These are phyloP conservation scores for Chenopodium formosanum DNA, from an alignment of 148 eudicot genomes.

Conservation along the genomic window DNA sequence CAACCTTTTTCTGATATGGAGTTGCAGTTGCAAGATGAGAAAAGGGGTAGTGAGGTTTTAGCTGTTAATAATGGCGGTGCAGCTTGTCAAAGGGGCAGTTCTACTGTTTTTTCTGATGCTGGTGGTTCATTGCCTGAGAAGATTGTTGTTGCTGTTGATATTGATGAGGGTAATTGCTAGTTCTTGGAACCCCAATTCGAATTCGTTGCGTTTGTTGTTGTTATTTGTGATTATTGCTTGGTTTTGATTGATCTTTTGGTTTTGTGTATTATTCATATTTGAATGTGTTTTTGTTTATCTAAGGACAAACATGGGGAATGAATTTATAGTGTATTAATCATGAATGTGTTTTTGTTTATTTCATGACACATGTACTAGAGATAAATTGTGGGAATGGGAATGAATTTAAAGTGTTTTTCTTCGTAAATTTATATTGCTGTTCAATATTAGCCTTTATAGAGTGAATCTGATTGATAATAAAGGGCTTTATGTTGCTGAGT, in stretches of 20 bases:
- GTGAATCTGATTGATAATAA: background rate
- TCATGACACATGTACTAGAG: too few relatives aligned
- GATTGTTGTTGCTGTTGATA: conserved; percentile 76
- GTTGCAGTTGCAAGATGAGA: conserved; percentile 22
- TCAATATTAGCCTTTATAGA: background rate
- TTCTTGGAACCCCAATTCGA: background rate
- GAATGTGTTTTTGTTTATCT: background rate
- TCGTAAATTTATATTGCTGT: background rate
- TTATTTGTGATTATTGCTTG: background rate
- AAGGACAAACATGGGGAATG: too few relatives aligned
- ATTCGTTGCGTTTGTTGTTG: background rate
- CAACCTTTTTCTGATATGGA: conserved; percentile 24
- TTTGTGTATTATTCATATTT: background rate
- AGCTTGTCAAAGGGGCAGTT: conserved; percentile 22
- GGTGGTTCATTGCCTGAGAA: conserved; percentile 39
- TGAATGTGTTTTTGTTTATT: background rate
- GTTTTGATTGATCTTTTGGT: conserved; percentile 1
- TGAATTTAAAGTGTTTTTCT: background rate
- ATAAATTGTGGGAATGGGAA: background rate
- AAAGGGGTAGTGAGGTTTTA: conserved; percentile 16
- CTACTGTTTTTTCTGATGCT: conserved; percentile 15
- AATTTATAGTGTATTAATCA: too few relatives aligned
- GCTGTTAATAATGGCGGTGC: conserved; percentile 13
- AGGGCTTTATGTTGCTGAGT: background rate
- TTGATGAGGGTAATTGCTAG: conserved; percentile 68